Percentiles rank a stretch among this genome's conserved stretches.
phyloP scores from a whole-genome alignment of 768 basidiomycete genomes.

The Pisolithus albus region DNA sequence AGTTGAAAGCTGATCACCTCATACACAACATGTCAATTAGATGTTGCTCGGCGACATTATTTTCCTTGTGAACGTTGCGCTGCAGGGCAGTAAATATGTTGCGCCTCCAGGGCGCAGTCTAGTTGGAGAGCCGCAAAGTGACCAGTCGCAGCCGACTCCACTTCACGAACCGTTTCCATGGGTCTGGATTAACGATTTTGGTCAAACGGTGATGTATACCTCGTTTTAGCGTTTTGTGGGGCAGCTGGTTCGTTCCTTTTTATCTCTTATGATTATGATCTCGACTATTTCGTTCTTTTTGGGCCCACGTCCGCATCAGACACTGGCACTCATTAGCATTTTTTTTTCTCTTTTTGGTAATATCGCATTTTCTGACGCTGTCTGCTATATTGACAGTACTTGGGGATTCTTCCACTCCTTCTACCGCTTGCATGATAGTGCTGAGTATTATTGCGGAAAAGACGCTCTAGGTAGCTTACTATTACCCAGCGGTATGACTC shows the following conservation, averaged over 20 bases:
- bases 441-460: no score
- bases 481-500: no score
- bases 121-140: conserved; percentile 41
- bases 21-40: conserved; percentile 99
- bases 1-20: conserved; percentile 53
- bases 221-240: no score
- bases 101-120: conserved; percentile 31
- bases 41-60: conserved; percentile 98
- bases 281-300: neutral
- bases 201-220: no score
- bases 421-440: no score
- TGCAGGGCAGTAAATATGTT: conserved; percentile 97
- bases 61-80: conserved; percentile 98
- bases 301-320: neutral
- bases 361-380: neutral
- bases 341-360: neutral
- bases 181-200: neutral
- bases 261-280: neutral
- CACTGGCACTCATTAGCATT: neutral
- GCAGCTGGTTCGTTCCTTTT: neutral
- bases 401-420: no score
- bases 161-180: neutral
- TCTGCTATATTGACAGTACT: neutral
- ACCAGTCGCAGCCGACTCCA: neutral
- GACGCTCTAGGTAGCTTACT: no score